phyloP scores from a whole-genome alignment of 352 stramenopile genomes.

The Pythium inflatum region DNA sequence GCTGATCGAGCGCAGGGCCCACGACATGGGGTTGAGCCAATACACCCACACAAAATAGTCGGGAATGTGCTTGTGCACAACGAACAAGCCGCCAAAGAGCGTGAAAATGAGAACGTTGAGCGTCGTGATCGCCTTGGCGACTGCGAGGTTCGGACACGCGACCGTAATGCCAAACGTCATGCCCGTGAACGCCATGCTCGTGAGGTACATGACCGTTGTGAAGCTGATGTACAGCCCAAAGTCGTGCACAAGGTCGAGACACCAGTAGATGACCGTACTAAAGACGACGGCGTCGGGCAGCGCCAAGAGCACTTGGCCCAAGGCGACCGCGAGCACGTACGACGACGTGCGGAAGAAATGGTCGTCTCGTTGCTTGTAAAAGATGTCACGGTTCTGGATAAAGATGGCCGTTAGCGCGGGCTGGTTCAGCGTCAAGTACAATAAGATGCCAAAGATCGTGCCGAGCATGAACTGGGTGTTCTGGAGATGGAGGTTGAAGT shows the following conservation, averaged over 20 bases:
- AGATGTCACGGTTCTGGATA: constrained; percentile 67
- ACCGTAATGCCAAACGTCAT: constrained; percentile 62
- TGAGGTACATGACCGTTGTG: constrained; percentile 68
- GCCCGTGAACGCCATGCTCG: constrained; percentile 50
- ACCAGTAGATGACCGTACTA: constrained; percentile 87
- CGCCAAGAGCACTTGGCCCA: constrained; percentile 57
- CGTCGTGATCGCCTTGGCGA: constrained; percentile 65
- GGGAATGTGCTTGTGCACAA: constrained; percentile 57
- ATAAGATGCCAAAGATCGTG: constrained; percentile 81
- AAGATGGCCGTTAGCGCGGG: constrained; percentile 81
- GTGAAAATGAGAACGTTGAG: constrained; percentile 64
- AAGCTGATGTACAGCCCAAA: constrained; percentile 71
- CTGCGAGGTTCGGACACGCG: constrained; percentile 43
- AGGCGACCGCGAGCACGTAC: constrained; percentile 68
- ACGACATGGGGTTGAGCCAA: constrained; percentile 71
- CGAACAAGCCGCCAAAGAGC: constrained; percentile 69
- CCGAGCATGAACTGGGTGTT: constrained; percentile 72
- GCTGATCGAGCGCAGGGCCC: constrained; percentile 48
- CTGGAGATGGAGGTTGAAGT: constrained; percentile 52
- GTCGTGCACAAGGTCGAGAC: constrained; percentile 68
- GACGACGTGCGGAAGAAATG: constrained; percentile 88
- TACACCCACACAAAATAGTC: constrained; percentile 72
- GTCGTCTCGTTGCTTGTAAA: constrained; percentile 87
- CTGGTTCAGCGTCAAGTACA: constrained; percentile 83
- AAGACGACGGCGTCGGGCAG: constrained; percentile 85